Base-by-base conservation (phyloP, 768 basidiomycete genomes). In the Dioszegia crocea region DNA sequence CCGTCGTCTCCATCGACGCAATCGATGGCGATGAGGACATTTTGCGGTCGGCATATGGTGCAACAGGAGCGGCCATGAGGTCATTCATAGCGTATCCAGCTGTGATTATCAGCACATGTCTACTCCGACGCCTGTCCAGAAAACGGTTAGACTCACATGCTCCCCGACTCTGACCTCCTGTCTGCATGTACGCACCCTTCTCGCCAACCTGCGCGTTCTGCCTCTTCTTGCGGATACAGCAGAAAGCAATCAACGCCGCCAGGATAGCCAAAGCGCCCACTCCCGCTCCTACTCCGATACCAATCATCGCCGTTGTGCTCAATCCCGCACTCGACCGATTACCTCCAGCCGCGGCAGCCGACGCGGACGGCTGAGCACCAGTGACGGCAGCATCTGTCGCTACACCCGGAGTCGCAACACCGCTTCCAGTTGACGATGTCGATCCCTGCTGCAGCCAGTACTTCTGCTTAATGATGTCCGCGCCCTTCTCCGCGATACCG, bases 401-500 rank as follows among this genome's bases (percentile, higher is more conserved):
- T 12, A 38, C 41, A 10, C 70, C 70, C 4, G 59, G 43, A 27
- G 57, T 56, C 27, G 67, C 70, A 19, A 63, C 64, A 3, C 41
- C 64, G 6, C 29, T n/a, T n/a, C n/a, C 45, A 11, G 38, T 24
- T 2, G 61, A 52, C 4, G 47, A n/a, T 12, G 46, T 29, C 4
- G 21, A 27, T 45, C 33, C 48, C 41, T 29, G 19, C 17, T 17
- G 6, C 58, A 71, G 76, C 51, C 30, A 43, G 68, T 78, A 78
- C 56, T 79, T 71, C 50, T 73, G 70, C 47, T 78, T 79, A 67
- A 81, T 79, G 62, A 82, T 74, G 48, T 78, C 78, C 21, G 80
- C 77, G 0, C 79, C 82, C 64, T 80, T 79, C 68, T 83, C 83
- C 2, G 82, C 82, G 30, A 83, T 75, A 39, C 80, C 82, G 38